Evolutionary conservation across 1,284 basidiomycete genomes (phyloP), one percentile per base, ranked within the genome.

Genomic region (Leccinum colubrinum): DNA sequence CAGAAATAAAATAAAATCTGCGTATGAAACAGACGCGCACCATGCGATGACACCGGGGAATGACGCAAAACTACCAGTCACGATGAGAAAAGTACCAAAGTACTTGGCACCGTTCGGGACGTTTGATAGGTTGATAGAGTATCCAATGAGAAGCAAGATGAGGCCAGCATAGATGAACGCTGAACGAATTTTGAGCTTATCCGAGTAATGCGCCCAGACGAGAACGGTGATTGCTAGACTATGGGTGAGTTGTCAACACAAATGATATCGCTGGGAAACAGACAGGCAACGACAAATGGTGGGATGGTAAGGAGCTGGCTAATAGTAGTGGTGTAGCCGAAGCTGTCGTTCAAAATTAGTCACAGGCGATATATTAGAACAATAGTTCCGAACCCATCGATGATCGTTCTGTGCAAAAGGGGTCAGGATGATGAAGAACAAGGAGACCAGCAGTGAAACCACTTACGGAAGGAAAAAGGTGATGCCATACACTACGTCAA

Each of bases 271-370:
- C 9, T 33, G 9, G 30, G 14, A n/a, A 46, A 73, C 83, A 64
- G 66, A 86, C 86, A 83, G 0, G 86, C 85, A 59, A 83, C 76
- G 30, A 86, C 72, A 67, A 91, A 91, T 15, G 87, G 84, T 0
- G 90, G 89, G 0, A 90, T 83, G 0, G 87, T 89, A 27, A 91
- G 78, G 1, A 91, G 77, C 67, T 91, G 86, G 60, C 82, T 86
- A 63, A 87, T 78, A 0, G 86, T 76, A 0, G 86, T 76, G 11
- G 77, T 74, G 69, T 83, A 83, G 6, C 86, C 86, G 63, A 88
- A 88, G 30, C 83, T 85, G 30, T 30, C 1, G 8, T 33, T 33
- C 30, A 33, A 33, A 1, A 33, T 33, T 0, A 33, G 9, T 1
- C 30, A 33, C 30, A 33, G 30, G 30, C 30, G 9, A 4, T 33